Evolutionary conservation across 2,329 filamentous ascomycete species (phyloP).

Genomic region (Pseudogymnoascus sp.): DNA sequence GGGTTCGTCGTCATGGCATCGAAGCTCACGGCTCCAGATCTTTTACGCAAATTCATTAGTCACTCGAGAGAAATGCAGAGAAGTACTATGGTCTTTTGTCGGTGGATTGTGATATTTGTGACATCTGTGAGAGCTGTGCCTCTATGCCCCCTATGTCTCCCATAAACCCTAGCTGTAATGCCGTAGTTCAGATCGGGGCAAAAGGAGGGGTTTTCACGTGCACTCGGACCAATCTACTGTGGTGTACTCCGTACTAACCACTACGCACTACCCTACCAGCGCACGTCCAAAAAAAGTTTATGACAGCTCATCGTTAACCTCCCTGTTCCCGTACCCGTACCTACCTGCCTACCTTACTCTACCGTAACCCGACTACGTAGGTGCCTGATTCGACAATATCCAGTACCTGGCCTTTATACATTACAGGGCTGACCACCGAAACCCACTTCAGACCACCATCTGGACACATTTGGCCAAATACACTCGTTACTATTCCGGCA

Average conservation of each 20-base stretch:
- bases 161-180: background rate
- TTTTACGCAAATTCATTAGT: conserved; percentile 8
- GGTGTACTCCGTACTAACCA: background rate
- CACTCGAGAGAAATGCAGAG: conserved; percentile 8
- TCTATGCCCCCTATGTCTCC: background rate
- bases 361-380: background rate
- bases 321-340: conserved; percentile 6
- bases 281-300: conserved; percentile 6
- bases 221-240: background rate
- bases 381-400: conserved; percentile 1
- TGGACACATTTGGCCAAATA: conserved; percentile 2
- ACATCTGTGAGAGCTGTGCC: background rate
- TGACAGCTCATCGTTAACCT: conserved; percentile 6
- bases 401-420: conserved; percentile 4
- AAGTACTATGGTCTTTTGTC: conserved; percentile 1
- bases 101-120: background rate
- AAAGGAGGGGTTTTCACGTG: conserved; percentile 9
- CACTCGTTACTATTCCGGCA: conserved; percentile 4
- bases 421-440: background rate
- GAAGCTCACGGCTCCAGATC: conserved; percentile 5
- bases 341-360: conserved; percentile 2
- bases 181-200: background rate
- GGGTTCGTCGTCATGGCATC: background rate
- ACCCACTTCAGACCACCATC: conserved; percentile 1
- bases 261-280: background rate